Conservation (phyloP, 1,139 yeast species). For the Scheffersomyces cryptocercus region DNA sequence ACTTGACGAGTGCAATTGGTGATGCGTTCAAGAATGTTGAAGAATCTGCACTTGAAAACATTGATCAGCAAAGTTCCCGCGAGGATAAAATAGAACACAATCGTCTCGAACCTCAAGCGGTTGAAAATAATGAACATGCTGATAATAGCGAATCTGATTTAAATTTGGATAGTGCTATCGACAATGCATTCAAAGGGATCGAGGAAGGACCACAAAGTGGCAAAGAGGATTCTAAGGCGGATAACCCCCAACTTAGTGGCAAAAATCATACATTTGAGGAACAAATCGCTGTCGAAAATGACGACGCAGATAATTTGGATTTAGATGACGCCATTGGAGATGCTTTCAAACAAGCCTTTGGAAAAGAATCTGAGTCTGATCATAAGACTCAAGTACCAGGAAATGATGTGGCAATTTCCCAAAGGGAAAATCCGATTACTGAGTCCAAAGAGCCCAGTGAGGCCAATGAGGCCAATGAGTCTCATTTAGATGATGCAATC, state of each 20-base stretch:
- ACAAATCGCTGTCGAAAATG: background rate
- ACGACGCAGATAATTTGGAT: slow-evolving; percentile 3
- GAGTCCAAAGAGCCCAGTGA: slow-evolving; percentile 5
- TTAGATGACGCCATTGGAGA: slow-evolving; percentile 15
- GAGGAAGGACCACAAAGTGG: background rate
- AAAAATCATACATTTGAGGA: no score
- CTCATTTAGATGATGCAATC: slow-evolving; percentile 24
- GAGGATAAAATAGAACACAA: background rate
- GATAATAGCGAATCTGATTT: background rate
- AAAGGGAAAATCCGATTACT: background rate
- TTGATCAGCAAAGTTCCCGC: slow-evolving; percentile 2
- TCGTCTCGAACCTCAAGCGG: background rate
- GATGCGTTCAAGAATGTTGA: slow-evolving; percentile 5
- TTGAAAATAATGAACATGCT: background rate
- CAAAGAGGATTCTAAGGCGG: background rate
- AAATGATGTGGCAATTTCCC: background rate
- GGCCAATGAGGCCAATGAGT: slow-evolving; percentile 10
- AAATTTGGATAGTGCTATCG: slow-evolving; percentile 8
- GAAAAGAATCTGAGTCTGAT: slow-evolving; percentile 1
- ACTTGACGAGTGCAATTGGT: slow-evolving; percentile 10
- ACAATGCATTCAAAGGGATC: slow-evolving; percentile 11
- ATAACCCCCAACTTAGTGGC: background rate
- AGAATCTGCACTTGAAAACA: slow-evolving; percentile 1
- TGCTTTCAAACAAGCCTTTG: slow-evolving; percentile 9
- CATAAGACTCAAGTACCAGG: background rate